Conservation (phyloP, 352 stramenopile genomes). For the Saprolegnia parasitica region DNA sequence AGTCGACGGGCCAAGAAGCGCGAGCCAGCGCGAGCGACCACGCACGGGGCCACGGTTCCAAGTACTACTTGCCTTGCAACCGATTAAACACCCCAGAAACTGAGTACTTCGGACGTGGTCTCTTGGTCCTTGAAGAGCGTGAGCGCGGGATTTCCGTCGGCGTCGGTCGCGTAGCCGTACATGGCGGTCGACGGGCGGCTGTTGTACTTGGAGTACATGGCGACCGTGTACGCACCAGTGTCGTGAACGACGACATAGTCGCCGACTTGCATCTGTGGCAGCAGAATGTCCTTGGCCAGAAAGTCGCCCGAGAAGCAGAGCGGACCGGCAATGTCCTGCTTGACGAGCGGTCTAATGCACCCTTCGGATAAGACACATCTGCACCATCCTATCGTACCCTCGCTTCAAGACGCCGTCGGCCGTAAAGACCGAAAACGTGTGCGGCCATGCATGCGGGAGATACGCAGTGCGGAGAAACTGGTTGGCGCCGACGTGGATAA, state of each 20-base stretch:
- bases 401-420: constrained; percentile 45
- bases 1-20: constrained; percentile 19
- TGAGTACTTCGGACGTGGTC: constrained; percentile 56
- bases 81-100: constrained; percentile 55
- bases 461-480: constrained; percentile 88
- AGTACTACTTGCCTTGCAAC: background rate
- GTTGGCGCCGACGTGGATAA: constrained; percentile 88
- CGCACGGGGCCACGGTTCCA: too few relatives aligned
- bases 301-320: constrained; percentile 92
- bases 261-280: constrained; percentile 66
- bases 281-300: constrained; percentile 63
- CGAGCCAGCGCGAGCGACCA: constrained; percentile 15
- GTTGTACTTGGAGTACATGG: constrained; percentile 88
- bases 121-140: constrained; percentile 61
- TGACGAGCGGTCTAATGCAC: constrained; percentile 36
- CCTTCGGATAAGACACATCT: background rate
- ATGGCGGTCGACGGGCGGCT: constrained; percentile 64
- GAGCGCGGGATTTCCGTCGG: constrained; percentile 38
- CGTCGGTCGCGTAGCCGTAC: constrained; percentile 53
- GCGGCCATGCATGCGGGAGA: constrained; percentile 73
- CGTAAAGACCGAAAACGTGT: constrained; percentile 74
- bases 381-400: constrained; percentile 11
- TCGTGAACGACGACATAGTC: constrained; percentile 85
- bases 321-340: constrained; percentile 85
- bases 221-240: constrained; percentile 83